Percentiles rank a stretch among this genome's conserved stretches.
Evolutionary conservation across 768 basidiomycete genomes (phyloP).

Genomic region (Strobilomyces confusus): DNA sequence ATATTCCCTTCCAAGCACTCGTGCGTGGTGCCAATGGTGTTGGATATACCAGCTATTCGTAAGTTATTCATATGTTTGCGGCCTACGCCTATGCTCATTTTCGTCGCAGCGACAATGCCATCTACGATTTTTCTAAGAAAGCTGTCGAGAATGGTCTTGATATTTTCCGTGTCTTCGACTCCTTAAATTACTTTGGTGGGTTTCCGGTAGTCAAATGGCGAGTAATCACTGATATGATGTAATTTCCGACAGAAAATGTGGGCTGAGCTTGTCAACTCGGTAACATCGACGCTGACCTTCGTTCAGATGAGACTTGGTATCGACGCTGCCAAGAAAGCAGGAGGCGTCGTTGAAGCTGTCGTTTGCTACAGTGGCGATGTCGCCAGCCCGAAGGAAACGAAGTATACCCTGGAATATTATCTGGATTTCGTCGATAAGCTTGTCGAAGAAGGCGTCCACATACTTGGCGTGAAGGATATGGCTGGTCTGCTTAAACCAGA

Average conservation of each 20-base stretch:
- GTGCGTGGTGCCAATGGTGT: conserved; percentile 99
- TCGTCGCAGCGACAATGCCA: conserved; percentile 80
- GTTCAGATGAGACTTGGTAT: conserved; percentile 93
- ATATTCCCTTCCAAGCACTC: conserved; percentile 97
- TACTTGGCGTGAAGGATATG: conserved; percentile 99
- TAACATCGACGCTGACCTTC: conserved; percentile 12
- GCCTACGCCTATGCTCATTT: conserved; percentile 8
- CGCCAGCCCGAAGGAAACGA: conserved; percentile 89
- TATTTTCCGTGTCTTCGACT: conserved; percentile 99
- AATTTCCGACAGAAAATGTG: conserved; percentile 59
- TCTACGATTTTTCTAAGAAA: conserved; percentile 99
- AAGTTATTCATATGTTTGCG: conserved; percentile 28
- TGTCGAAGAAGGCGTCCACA: conserved; percentile 92
- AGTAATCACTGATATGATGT: conserved; percentile 2
- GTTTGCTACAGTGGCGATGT: conserved; percentile 99
- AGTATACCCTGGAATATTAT: conserved; percentile 98
- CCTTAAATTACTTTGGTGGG: conserved; percentile 95
- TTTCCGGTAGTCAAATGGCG: conserved; percentile 5
- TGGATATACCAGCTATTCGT: conserved; percentile 98
- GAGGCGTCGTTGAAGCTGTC: conserved; percentile 95
- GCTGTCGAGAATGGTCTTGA: conserved; percentile 99
- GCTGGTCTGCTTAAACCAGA: conserved; percentile 94
- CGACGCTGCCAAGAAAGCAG: conserved; percentile 99
- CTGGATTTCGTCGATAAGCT: conserved; percentile 93
- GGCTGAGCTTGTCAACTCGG: conserved; percentile 16